Conservation (phyloP, 495 filamentous ascomycete species). For the Aspergillus carlsbadensis region DNA sequence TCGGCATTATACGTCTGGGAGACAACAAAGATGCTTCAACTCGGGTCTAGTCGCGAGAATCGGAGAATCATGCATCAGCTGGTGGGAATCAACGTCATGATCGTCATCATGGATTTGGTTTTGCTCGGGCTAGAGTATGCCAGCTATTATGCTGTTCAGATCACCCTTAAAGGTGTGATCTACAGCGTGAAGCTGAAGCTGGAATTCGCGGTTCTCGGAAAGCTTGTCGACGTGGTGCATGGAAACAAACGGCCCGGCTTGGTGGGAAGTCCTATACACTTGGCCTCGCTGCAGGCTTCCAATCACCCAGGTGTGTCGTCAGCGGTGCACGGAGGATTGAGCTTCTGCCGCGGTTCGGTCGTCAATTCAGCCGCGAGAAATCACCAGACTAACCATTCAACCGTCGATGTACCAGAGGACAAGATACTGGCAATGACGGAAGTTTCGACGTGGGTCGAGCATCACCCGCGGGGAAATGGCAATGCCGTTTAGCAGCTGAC, state of each 20-base stretch:
- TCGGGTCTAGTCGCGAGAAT: constrained; percentile 41
- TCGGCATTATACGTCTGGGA: constrained; percentile 59
- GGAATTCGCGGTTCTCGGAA: constrained; percentile 60
- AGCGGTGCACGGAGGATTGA: constrained; percentile 2
- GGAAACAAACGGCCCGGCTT: constrained; percentile 29
- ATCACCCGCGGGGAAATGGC: not conserved
- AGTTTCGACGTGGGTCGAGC: constrained; percentile 19
- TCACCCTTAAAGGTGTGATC: constrained; percentile 54
- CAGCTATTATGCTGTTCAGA: constrained; percentile 53
- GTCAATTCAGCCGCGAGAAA: constrained; percentile 2
- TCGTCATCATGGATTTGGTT: constrained; percentile 51
- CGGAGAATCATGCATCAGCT: constrained; percentile 53
- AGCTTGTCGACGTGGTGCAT: constrained; percentile 44
- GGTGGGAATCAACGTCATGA: constrained; percentile 53
- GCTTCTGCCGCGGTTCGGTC: constrained; percentile 2
- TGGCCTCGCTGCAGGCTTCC: constrained; percentile 20
- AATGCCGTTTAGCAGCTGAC: not conserved
- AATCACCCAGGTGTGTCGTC: constrained; percentile 4
- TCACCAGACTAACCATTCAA: not conserved
- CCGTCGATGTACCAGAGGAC: constrained; percentile 8
- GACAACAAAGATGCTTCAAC: constrained; percentile 49
- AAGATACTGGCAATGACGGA: constrained; percentile 21
- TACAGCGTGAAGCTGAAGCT: constrained; percentile 67
- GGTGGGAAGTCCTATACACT: constrained; percentile 27
- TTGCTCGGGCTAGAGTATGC: constrained; percentile 52